These are phyloP conservation scores for Nakazawaea wyomingensis DNA, from an alignment of 805 yeast species.

Conservation along the genomic window DNA sequence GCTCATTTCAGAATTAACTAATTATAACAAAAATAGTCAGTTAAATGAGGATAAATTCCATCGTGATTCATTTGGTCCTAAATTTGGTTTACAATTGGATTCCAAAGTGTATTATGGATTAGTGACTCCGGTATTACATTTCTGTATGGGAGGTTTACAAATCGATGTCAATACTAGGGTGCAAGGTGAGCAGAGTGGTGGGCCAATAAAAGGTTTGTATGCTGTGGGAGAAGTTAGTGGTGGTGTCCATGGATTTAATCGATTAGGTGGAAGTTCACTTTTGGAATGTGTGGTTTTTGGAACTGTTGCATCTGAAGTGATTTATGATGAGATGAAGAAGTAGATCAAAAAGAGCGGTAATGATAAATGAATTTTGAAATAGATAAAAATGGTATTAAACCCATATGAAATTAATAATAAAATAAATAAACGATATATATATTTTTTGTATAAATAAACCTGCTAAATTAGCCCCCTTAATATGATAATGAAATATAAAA, in stretches of 20 bases:
- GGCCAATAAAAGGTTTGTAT: slow-evolving; percentile 39
- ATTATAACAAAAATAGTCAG: too few species aligned
- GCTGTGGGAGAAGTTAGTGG: slow-evolving; percentile 75
- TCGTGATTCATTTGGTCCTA: slow-evolving; percentile 27
- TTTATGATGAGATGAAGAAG: too few species aligned
- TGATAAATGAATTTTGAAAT: too few species aligned
- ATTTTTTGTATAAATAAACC: too few species aligned
- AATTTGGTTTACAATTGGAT: slow-evolving; percentile 13
- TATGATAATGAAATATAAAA: too few species aligned
- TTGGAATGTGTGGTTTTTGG: slow-evolving; percentile 62
- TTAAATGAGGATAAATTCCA: slow-evolving; percentile 29
- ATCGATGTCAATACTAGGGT: slow-evolving; percentile 35
- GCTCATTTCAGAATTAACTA: too few species aligned
- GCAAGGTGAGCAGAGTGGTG: slow-evolving; percentile 12
- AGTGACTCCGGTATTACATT: slow-evolving; percentile 59
- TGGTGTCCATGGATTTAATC: slow-evolving; percentile 61
- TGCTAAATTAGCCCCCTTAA: too few species aligned
- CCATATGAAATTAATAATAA: too few species aligned
- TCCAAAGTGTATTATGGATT: slow-evolving; percentile 39
- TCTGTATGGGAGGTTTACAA: slow-evolving; percentile 37
- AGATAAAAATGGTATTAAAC: too few species aligned
- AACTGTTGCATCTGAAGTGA: too few species aligned
- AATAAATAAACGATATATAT: too few species aligned
- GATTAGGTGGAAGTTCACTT: slow-evolving; percentile 55
- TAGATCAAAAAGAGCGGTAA: too few species aligned